A percentile compares a stretch with the other conserved stretches of the same genome.
Evolutionary conservation across 2,329 filamentous ascomycete genomes (phyloP).

Genomic region (Fusarium nelsonii): DNA sequence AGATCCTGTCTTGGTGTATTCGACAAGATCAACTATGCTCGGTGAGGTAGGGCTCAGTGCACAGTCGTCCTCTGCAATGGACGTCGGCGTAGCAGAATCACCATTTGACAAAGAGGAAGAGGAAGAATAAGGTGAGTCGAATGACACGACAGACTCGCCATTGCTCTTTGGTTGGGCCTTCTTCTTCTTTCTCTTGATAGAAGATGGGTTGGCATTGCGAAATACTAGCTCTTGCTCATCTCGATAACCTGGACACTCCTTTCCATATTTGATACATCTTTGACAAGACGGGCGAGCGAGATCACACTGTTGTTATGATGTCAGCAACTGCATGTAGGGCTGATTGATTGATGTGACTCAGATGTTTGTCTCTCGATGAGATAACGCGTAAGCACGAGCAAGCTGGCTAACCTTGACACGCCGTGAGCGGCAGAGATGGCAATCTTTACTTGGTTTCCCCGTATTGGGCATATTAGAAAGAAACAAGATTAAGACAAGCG

Average conservation of each 20-base stretch:
- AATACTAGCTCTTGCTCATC: constrained; percentile 57
- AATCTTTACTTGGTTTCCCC: constrained; percentile 57
- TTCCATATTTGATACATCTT: constrained; percentile 58
- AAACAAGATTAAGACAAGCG: constrained; percentile 2
- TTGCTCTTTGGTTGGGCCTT: constrained; percentile 29
- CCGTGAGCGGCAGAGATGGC: constrained; percentile 56
- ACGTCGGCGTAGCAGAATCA: constrained; percentile 24
- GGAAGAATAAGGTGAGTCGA: constrained; percentile 4
- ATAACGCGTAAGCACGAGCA: constrained; percentile 15
- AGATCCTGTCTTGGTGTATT: constrained; percentile 14
- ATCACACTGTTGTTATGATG: constrained; percentile 52
- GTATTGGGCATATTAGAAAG: constrained; percentile 55
- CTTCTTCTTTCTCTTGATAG: constrained; percentile 51
- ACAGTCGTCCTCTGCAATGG: constrained; percentile 19
- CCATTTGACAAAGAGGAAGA: constrained; percentile 17
- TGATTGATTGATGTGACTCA: constrained; percentile 3
- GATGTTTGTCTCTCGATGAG: constrained; percentile 10
- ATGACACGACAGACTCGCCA: constrained; percentile 18
- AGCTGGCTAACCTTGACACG: constrained; percentile 56
- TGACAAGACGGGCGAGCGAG: constrained; percentile 56
- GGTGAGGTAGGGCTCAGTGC: constrained; percentile 17
- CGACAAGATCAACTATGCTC: constrained; percentile 19
- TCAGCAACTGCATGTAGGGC: constrained; percentile 13
- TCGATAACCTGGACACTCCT: constrained; percentile 56
- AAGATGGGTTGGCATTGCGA: constrained; percentile 51